Evolutionary conservation across 192 early-diverging fungal species (phyloP), one percentile per base, ranked within the genome.

Genomic region (Coemansia umbellata): DNA sequence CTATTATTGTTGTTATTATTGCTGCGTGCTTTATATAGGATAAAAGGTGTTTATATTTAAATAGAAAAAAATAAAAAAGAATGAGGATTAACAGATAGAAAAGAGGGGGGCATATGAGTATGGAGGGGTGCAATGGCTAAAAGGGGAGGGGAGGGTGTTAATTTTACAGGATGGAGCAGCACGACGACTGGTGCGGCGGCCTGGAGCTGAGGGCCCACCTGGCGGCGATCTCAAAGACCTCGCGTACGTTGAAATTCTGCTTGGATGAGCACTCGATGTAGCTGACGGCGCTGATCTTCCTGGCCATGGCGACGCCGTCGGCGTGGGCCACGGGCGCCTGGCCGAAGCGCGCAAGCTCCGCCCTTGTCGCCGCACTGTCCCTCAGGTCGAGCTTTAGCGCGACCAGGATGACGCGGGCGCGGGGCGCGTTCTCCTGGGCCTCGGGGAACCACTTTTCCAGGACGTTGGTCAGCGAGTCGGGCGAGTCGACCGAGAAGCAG

Each of bases 401-500:
- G 3, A 66, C 62, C n/a, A 73, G 36, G 7, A 73, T 40, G 1
- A 66, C 32, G 0, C 63, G 54, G 19, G 54, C 42, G 3, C 36
- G 23, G 5, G 63, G 47, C 10, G 63, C 31, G 21, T 66, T 47
- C 50, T 44, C 22, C 54, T 49, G 23, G 13, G 51, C 62, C 55
- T 73, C 69, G 3, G 39, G 42, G 15, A 57, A 40, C 69, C 69
- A 73, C 31, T 73, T 73, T 0, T 73, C 69, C 17, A 32, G 62
- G 14, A 95, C 84, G 55, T 91, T 95, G 23, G 90, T 81, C 43
- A 90, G 84, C 30, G 87, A 87, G 59, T 86, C 82, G 23, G 88
- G 91, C 19, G 90, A 87, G 57, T 88, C 91, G 31, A 96, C 82
- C 30, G 87, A 83, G 62, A 92, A 96, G 63, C 90, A 92, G 47